phyloP scores from a whole-genome alignment of 2,329 filamentous ascomycete species.

The Biscogniauxia sp. region DNA sequence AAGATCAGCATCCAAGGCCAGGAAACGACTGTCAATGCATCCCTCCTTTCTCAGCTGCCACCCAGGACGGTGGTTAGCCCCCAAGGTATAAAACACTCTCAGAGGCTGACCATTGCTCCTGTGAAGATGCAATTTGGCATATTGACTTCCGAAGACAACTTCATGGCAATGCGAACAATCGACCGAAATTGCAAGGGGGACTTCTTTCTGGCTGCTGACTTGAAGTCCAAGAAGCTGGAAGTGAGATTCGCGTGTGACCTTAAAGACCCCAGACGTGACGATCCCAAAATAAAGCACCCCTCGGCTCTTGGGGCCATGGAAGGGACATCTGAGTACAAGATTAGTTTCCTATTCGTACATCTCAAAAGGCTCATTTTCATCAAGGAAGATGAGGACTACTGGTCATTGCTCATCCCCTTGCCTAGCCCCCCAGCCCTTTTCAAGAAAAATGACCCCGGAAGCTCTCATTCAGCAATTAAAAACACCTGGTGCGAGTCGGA shows the following conservation, averaged over 20 bases:
- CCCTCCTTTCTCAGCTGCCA: constrained; percentile 5
- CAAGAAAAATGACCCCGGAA: constrained; percentile 35
- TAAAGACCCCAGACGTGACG: constrained; percentile 21
- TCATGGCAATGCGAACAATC: constrained; percentile 58
- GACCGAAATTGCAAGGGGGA: constrained; percentile 14
- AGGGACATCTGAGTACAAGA: constrained; percentile 34
- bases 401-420: constrained; percentile 47
- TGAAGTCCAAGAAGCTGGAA: constrained; percentile 38
- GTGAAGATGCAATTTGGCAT: constrained; percentile 24
- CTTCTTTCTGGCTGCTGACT: constrained; percentile 39
- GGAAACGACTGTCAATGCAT: constrained; percentile 5
- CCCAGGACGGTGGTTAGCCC: constrained; percentile 6
- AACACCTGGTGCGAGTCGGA: constrained; percentile 41
- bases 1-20: constrained; percentile 12
- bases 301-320: constrained; percentile 18
- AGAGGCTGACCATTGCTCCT: constrained; percentile 15
- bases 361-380: constrained; percentile 44
- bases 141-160: constrained; percentile 39
- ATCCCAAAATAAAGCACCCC: constrained; percentile 10
- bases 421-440: constrained; percentile 49
- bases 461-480: constrained; percentile 31
- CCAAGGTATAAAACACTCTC: constrained; percentile 11
- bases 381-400: constrained; percentile 30
- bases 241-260: constrained; percentile 37
- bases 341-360: constrained; percentile 44